A percentile compares a stretch with the other conserved stretches of the same genome.
phyloP scores from a whole-genome alignment of 140 eudicot species.

The Anethum foeniculum region DNA sequence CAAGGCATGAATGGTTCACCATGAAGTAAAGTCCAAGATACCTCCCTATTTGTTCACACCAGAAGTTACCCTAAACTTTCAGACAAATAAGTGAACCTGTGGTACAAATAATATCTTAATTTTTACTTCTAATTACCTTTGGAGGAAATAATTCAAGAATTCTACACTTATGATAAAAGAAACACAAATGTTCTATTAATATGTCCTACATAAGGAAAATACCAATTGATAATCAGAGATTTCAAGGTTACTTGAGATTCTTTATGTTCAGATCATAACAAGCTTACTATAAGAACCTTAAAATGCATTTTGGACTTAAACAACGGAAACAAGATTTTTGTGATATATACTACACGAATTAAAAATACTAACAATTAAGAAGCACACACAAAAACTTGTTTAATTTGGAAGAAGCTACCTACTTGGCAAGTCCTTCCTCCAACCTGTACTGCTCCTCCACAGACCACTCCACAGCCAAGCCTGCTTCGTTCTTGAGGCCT shows the following conservation, averaged over 20 bases:
- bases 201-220: neutral
- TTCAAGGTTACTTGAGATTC: neutral
- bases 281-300: neutral
- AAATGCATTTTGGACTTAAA: neutral
- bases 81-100: neutral
- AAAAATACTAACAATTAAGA: too few relatives aligned
- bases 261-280: neutral
- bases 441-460: constrained; percentile 71
- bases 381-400: neutral
- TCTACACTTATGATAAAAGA: neutral
- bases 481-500: constrained; percentile 75
- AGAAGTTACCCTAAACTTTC: neutral
- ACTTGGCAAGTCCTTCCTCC: constrained; percentile 83
- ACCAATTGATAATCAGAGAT: neutral
- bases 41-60: neutral
- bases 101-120: neutral
- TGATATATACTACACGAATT: neutral
- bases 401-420: constrained; percentile 35
- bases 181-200: too few relatives aligned
- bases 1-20: too few relatives aligned
- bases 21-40: neutral
- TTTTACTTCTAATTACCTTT: neutral
- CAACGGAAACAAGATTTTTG: neutral
- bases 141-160: neutral
- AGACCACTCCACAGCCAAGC: constrained; percentile 82